Percentiles rank a stretch among this genome's conserved stretches.
Conservation (phyloP, 192 early-diverging fungal genomes). For the Physocladia obscura region DNA sequence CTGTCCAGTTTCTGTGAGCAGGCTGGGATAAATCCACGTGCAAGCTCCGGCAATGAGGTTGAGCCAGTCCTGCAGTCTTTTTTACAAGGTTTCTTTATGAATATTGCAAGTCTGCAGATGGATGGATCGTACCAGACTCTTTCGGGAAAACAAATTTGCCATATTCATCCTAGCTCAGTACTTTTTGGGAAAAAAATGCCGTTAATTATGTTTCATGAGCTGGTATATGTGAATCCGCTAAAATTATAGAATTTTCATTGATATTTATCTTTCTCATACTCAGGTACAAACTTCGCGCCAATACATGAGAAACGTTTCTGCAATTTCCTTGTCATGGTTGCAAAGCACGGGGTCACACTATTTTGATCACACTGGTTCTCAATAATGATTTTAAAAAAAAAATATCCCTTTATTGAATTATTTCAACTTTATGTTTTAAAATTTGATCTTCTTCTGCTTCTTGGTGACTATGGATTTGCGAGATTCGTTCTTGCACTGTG, state of each 20-base stretch:
- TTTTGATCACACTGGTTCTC: constrained; percentile 14
- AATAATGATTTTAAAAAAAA: too few species aligned
- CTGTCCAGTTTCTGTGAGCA: constrained; percentile 75
- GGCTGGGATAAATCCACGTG: constrained; percentile 61
- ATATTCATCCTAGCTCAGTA: constrained; percentile 85
- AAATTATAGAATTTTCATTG: background rate
- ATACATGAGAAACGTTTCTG: constrained; percentile 82
- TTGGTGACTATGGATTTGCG: too few species aligned
- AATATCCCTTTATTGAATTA: too few species aligned
- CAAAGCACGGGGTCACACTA: constrained; percentile 21
- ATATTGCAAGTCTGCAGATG: constrained; percentile 82
- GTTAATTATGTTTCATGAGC: constrained; percentile 85
- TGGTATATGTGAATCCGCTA: constrained; percentile 53
- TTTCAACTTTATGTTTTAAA: too few species aligned
- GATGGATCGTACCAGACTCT: constrained; percentile 83
- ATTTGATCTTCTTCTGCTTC: too few species aligned
- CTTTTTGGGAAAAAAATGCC: constrained; percentile 78
- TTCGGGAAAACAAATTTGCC: constrained; percentile 55
- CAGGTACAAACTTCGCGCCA: constrained; percentile 81
- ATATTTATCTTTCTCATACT: background rate
- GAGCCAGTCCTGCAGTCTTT: constrained; percentile 83
- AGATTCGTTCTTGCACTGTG: too few species aligned
- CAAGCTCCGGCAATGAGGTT: constrained; percentile 69
- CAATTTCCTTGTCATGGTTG: constrained; percentile 82
- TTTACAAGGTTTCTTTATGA: constrained; percentile 84